phyloP scores from a whole-genome alignment of 352 stramenopile species.

The Globisporangium canariense region DNA sequence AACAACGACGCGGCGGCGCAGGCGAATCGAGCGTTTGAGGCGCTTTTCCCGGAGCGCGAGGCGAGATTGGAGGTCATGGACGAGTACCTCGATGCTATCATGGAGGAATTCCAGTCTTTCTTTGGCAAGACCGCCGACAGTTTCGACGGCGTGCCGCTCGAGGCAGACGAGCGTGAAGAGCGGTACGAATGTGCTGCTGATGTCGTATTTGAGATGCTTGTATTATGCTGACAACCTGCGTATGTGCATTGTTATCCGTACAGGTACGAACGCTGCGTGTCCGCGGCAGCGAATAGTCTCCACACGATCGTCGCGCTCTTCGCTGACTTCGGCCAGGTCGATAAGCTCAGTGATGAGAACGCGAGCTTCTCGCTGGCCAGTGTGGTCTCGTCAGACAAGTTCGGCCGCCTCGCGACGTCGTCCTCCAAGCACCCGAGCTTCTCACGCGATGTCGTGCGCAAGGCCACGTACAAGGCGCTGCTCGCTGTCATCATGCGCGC shows the following conservation, averaged over 20 bases:
- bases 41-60: constrained; percentile 41
- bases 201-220: not conserved
- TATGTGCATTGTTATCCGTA: not conserved
- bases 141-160: constrained; percentile 57
- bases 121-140: constrained; percentile 56
- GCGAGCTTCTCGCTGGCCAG: constrained; percentile 36
- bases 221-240: not conserved
- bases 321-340: constrained; percentile 29
- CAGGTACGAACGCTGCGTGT: constrained; percentile 58
- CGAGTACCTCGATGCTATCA: constrained; percentile 37
- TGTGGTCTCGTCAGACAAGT: constrained; percentile 60
- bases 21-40: constrained; percentile 49
- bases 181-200: constrained; percentile 26
- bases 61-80: constrained; percentile 31
- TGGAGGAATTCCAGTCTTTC: constrained; percentile 66
- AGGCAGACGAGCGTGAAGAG: constrained; percentile 66
- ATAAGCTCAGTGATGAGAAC: constrained; percentile 38
- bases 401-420: constrained; percentile 45
- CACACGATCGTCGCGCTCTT: constrained; percentile 56
- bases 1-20: constrained; percentile 49
- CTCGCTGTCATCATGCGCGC: constrained; percentile 45
- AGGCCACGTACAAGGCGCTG: constrained; percentile 57
- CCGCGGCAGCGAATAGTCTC: constrained; percentile 55
- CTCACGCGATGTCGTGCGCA: constrained; percentile 60
- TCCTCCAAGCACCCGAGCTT: constrained; percentile 80